Base-by-base conservation (phyloP, 176 grass and related monocot genomes). In the Lolium rigidum region DNA sequence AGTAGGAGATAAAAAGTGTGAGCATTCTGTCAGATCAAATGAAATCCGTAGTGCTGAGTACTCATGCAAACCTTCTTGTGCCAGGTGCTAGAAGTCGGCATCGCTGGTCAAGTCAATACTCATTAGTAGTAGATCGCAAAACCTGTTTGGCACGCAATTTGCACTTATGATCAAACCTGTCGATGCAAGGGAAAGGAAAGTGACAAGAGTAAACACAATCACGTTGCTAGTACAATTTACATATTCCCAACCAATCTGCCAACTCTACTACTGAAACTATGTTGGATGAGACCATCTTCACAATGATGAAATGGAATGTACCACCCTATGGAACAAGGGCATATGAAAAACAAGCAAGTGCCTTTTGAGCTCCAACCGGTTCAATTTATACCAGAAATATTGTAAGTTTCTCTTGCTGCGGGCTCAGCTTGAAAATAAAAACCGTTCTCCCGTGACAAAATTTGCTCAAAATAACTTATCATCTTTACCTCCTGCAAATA, bases 381-480 rank as follows among this genome's bases (percentile, higher is more conserved):
- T 76, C 70, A 87, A 6, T 28, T 67, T 35, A 60, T 61, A 43
- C 41, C 31, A 47, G 44, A 81, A 75, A 75, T 78, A 59, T 63
- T 43, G 70, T 68, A 59, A 91, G 8, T 88, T 76, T 71, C 47
- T 55, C 80, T 22, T 16, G 61, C 76, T 12, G 22, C 49, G 21
- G 74, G n/a, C 66, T 75, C 57, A 74, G 18, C 65, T 62, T n/a
- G 44, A 49, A 70, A 63, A 85, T 15, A 60, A 51, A 75, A 81
- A 13, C 22, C 25, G 5, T 48, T 17, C 15, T 2, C 66, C 9
- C 75, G 56, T 26, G 13, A 62, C 55, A 91, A 91, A 81, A 55
- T 55, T 88, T 37, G 61, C 70, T 46, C 43, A 18, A 84, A 81
- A 6, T 77, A 87, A 22, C 50, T 84, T 80, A 87, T 41, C 20